A percentile compares a stretch with the other conserved stretches of the same genome.
These are phyloP conservation scores for Rachicladosporium sp. DNA, from an alignment of 2,329 filamentous ascomycete species.

Conservation along the genomic window DNA sequence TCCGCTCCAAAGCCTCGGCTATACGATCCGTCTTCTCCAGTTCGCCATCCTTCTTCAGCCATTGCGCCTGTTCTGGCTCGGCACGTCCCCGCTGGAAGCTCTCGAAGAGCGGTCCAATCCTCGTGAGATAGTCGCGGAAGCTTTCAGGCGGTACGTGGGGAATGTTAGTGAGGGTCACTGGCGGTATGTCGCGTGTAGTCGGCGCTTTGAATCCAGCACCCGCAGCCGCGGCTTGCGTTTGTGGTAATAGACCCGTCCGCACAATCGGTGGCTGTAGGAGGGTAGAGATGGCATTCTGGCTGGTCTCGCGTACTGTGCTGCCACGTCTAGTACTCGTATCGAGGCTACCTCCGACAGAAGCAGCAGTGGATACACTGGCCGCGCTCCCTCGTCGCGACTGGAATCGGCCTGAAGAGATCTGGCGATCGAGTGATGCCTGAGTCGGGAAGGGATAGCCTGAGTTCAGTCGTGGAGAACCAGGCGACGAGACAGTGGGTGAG, in stretches of 20 bases:
- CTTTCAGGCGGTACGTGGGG: constrained; percentile 64
- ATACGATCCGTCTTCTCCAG: constrained; percentile 36
- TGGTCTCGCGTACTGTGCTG: constrained; percentile 57
- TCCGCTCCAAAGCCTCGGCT: constrained; percentile 35
- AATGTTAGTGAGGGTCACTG: constrained; percentile 82
- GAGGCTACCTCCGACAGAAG: constrained; percentile 73
- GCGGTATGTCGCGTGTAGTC: constrained; percentile 79
- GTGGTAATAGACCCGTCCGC: constrained; percentile 71
- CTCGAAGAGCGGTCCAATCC: constrained; percentile 80
- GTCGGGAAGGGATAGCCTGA: constrained; percentile 45
- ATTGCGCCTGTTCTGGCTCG: constrained; percentile 48
- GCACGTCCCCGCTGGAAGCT: constrained; percentile 76
- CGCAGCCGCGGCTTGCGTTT: constrained; percentile 55
- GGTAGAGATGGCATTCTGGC: constrained; percentile 88
- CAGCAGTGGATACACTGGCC: constrained; percentile 60
- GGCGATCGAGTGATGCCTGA: constrained; percentile 41
- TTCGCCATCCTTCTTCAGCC: constrained; percentile 34
- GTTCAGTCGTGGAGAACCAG: constrained; percentile 15
- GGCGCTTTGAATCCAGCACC: constrained; percentile 57
- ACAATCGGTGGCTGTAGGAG: constrained; percentile 85
- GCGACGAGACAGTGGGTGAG: constrained; percentile 13
- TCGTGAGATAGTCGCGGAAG: constrained; percentile 72
- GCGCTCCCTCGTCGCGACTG: constrained; percentile 62
- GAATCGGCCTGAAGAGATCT: constrained; percentile 34
- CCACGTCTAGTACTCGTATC: constrained; percentile 52